Conservation (phyloP, 306 rosid species). For the Adenanthera pavonina region DNA sequence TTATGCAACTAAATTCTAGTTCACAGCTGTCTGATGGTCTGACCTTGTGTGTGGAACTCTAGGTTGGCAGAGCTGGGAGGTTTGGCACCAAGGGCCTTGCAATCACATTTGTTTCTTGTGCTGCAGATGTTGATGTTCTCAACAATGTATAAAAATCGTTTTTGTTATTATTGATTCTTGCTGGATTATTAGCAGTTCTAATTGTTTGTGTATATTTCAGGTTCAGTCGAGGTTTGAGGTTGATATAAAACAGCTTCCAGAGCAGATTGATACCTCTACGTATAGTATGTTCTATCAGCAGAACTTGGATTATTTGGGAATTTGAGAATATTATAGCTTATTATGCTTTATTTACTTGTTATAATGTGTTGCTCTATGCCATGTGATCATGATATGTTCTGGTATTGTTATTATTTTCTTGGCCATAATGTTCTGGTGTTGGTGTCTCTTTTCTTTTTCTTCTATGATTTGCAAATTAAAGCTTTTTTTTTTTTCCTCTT, state of each 20-base stretch:
- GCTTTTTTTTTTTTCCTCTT: not conserved
- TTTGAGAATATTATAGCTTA: not conserved
- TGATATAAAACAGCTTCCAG: constrained; percentile 96
- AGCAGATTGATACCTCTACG: constrained; percentile 95
- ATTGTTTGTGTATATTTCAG: constrained; percentile 50
- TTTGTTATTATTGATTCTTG: not conserved
- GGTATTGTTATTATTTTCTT: too few relatives aligned
- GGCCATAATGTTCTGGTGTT: too few relatives aligned
- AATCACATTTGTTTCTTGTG: constrained; percentile 76
- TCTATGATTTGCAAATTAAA: not conserved
- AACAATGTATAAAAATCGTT: constrained; percentile 58
- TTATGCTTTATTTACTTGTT: not conserved
- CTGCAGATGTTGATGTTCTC: constrained; percentile 73
- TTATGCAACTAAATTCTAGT: not conserved
- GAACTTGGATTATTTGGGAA: not conserved
- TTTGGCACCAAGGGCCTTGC: constrained; percentile 90
- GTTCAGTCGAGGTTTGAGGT: constrained; percentile 99
- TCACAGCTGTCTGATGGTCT: not conserved
- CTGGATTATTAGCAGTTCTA: not conserved
- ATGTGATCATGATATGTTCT: not conserved
- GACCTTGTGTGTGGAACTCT: not conserved
- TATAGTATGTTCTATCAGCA: constrained; percentile 68
- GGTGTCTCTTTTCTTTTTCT: not conserved
- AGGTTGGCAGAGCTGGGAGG: constrained; percentile 87
- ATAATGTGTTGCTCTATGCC: not conserved